Base-by-base conservation (phyloP, 1,284 basidiomycete genomes). In the Sphaerobolus stellatus region DNA sequence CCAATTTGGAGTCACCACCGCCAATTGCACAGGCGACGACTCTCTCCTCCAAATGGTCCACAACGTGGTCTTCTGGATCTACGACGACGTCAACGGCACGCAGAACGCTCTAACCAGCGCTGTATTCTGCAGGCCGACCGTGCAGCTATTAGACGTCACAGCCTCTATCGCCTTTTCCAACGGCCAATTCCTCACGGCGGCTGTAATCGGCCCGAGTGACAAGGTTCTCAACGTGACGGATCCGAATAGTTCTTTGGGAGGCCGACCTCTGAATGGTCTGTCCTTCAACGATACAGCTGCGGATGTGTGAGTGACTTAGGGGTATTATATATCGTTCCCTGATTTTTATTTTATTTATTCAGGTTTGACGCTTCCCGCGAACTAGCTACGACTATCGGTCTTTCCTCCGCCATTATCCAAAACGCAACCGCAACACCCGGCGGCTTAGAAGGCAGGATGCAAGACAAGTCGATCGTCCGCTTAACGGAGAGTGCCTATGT, bases 41-140 rank as follows among this genome's bases (percentile, higher is more conserved):
- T 57, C 60, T 4, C 66, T 70, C 1, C 60, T 65, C 6, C 69
- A 75, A 47, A 78, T 78, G 70, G 66, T 13, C 79, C 80, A 1
- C n/a, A n/a, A n/a, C n/a, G 71, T 80, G n/a, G 68, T 79, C 8
- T 80, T 82, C 63, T 82, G 80, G 81, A 79, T 82, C 65, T 77
- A 63, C 56, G 50, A 65, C 20, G 8, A 43, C 6, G 11, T 27
- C 13, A 14, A 36, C 18, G 33, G 9, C 41, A 11, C 14, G 6
- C 41, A 43, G n/a, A 43, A 11, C 41, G 2, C 41, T 27, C 4
- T 5, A 43, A 43, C 6, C 75, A 6, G 75, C 77, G 11, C 74
- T 76, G 75, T 77, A 2, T 68, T 78, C 41, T 82, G 80, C 64
- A 69, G 56, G 24, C 79, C 79, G 1, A 56, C 60, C 2, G 68